These are phyloP conservation scores for Chytriomyces hyalinus DNA, from an alignment of 192 early-diverging fungal species.

Conservation along the genomic window DNA sequence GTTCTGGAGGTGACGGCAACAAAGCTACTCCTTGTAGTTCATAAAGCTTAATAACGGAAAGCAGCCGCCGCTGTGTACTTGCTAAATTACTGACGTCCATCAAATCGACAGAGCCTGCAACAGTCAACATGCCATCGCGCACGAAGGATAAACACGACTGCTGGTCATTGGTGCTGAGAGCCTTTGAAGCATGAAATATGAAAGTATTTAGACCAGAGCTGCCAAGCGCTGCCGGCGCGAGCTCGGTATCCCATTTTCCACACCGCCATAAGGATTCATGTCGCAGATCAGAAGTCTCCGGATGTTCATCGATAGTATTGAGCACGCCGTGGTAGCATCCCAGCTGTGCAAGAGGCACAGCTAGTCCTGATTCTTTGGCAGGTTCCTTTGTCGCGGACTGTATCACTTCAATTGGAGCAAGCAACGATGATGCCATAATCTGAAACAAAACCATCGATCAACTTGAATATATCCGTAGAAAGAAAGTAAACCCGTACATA, in stretches of 20 bases:
- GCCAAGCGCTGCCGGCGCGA: neutral
- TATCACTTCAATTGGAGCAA: conserved; percentile 31
- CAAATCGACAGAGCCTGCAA: conserved; percentile 28
- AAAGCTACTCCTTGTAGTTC: conserved; percentile 22
- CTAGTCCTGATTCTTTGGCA: conserved; percentile 28
- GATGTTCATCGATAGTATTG: conserved; percentile 12
- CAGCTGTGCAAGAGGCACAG: conserved; percentile 36
- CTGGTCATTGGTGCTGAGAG: neutral
- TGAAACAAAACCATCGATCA: neutral
- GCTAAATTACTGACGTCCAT: conserved; percentile 15
- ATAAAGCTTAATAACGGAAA: conserved; percentile 30
- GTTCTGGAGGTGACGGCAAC: neutral
- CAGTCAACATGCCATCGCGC: neutral
- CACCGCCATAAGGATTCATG: conserved; percentile 47
- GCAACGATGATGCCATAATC: conserved; percentile 34
- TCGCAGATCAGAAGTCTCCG: conserved; percentile 25
- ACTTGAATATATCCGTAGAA: too few relatives aligned
- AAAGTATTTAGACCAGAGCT: conserved; percentile 15
- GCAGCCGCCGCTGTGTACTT: conserved; percentile 17
- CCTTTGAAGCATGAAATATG: conserved; percentile 1
- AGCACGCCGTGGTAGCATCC: conserved; percentile 37
- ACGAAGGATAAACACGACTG: neutral
- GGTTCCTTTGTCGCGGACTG: neutral
- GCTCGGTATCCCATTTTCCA: conserved; percentile 34
- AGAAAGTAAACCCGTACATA: conserved; percentile 2